Conservation (phyloP, 2,329 filamentous ascomycete species). For the Parafenestella ontariensis region DNA sequence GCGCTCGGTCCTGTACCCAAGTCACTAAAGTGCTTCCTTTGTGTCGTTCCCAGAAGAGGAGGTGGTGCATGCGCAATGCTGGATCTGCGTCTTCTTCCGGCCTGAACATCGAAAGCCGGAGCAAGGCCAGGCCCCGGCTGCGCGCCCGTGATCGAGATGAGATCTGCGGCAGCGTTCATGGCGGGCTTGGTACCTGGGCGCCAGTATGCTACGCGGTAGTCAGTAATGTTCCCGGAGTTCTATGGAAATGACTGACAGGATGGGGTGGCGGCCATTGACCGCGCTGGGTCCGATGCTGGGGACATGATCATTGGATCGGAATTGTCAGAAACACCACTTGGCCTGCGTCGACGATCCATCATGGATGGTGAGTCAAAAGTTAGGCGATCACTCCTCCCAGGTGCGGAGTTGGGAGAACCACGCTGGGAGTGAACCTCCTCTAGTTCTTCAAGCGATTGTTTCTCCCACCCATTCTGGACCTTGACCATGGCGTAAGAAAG, state of each 20-base stretch:
- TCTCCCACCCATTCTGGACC: conserved; percentile 85
- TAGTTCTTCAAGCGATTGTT: conserved; percentile 77
- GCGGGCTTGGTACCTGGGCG: conserved; percentile 33
- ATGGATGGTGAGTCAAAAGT: conserved; percentile 41
- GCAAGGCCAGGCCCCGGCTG: conserved; percentile 35
- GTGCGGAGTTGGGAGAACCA: conserved; percentile 68
- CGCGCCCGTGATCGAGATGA: conserved; percentile 38
- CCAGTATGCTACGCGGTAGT: conserved; percentile 35
- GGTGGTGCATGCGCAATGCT: conserved; percentile 43
- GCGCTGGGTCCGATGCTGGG: conserved; percentile 36
- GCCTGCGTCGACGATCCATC: conserved; percentile 37
- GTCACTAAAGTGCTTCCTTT: conserved; percentile 45
- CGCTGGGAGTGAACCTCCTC: conserved; percentile 75
- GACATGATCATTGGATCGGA: conserved; percentile 47
- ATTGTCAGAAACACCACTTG: conserved; percentile 45
- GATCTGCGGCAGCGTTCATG: conserved; percentile 35
- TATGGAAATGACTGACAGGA: conserved; percentile 23
- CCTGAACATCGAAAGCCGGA: conserved; percentile 42
- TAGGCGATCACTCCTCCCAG: conserved; percentile 50
- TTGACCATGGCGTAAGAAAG: conserved; percentile 94
- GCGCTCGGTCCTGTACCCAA: conserved; percentile 34
- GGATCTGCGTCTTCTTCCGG: conserved; percentile 46
- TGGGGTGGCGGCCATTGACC: conserved; percentile 31
- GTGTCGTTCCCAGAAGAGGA: conserved; percentile 34
- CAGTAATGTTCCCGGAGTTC: background rate